A percentile compares a stretch with the other conserved stretches of the same genome.
Conservation (phyloP, 23 red algal species). For the Porphyridium purpureum region DNA sequence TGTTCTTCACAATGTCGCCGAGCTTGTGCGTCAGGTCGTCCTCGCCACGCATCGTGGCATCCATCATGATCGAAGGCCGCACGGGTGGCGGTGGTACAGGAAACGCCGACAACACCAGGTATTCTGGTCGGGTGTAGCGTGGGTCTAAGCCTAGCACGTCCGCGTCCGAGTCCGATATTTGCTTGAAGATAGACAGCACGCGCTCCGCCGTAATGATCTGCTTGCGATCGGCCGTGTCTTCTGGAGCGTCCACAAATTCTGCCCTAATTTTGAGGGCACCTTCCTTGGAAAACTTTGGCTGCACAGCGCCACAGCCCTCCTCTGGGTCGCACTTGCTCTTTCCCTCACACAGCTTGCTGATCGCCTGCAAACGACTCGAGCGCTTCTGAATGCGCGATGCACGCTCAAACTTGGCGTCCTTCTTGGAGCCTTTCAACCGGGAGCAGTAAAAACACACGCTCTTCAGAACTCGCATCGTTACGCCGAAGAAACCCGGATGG, state of each 20-base stretch:
- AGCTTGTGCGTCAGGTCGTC: slow-evolving; percentile 97
- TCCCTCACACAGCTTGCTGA: no score
- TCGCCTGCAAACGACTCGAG: no score
- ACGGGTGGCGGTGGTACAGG: slow-evolving; percentile 88
- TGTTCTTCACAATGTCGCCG: slow-evolving; percentile 89
- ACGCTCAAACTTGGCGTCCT: no score
- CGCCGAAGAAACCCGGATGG: slow-evolving; percentile 61
- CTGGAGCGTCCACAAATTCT: slow-evolving; percentile 58
- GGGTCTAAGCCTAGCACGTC: slow-evolving; percentile 43
- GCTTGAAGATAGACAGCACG: slow-evolving; percentile 58
- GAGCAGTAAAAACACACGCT: slow-evolving; percentile 95
- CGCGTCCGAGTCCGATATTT: slow-evolving; percentile 57
- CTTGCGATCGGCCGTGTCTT: slow-evolving; percentile 46
- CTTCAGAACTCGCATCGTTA: slow-evolving; percentile 63
- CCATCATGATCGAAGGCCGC: slow-evolving; percentile 85
- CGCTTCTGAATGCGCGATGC: no score
- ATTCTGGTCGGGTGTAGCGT: slow-evolving; percentile 72
- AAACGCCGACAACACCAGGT: slow-evolving; percentile 70
- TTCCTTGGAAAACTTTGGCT: slow-evolving; percentile 76
- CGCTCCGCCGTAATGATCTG: slow-evolving; percentile 69
- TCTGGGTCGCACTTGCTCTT: no score
- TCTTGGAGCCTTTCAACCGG: no score
- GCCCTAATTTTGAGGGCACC: slow-evolving; percentile 65
- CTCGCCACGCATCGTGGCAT: slow-evolving; percentile 63
- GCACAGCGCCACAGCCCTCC: slow-evolving; percentile 60